Evolutionary conservation across 1,139 yeast species (phyloP).

Genomic region (Diutina ranongensis): DNA sequence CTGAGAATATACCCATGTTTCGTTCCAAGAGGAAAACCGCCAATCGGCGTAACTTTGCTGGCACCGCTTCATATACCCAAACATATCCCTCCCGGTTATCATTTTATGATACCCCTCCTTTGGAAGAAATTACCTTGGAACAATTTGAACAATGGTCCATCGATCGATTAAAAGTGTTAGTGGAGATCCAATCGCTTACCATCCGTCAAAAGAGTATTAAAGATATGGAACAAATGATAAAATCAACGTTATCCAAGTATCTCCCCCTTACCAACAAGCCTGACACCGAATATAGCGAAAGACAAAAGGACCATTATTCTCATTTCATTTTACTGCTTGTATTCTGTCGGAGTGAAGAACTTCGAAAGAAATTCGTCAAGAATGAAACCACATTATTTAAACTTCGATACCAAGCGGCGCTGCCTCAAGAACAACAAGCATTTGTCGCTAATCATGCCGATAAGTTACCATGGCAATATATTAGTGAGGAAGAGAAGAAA

Average conservation of each 20-base stretch:
- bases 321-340: constrained; percentile 83
- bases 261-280: constrained; percentile 48
- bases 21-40: constrained; percentile 56
- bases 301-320: constrained; percentile 83
- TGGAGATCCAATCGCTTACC: constrained; percentile 71
- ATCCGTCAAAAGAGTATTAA: constrained; percentile 52
- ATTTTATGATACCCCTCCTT: constrained; percentile 67
- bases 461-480: constrained; percentile 64
- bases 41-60: constrained; percentile 60
- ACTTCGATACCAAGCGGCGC: constrained; percentile 56
- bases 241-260: constrained; percentile 51
- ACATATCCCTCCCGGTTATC: constrained; percentile 31
- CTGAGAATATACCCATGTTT: constrained; percentile 4
- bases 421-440: constrained; percentile 56
- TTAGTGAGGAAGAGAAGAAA: constrained; percentile 48
- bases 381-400: constrained; percentile 69
- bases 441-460: constrained; percentile 45
- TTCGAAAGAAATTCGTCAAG: constrained; percentile 65
- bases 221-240: constrained; percentile 56
- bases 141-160: constrained; percentile 95
- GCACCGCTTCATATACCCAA: constrained; percentile 9
- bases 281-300: constrained; percentile 34
- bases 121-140: constrained; percentile 76
- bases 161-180: constrained; percentile 71
- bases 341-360: constrained; percentile 82